Percentiles rank a stretch among this genome's conserved stretches.
These are phyloP conservation scores for Tanozyma kutaoensis DNA, from an alignment of 805 yeast genomes.

Conservation along the genomic window DNA sequence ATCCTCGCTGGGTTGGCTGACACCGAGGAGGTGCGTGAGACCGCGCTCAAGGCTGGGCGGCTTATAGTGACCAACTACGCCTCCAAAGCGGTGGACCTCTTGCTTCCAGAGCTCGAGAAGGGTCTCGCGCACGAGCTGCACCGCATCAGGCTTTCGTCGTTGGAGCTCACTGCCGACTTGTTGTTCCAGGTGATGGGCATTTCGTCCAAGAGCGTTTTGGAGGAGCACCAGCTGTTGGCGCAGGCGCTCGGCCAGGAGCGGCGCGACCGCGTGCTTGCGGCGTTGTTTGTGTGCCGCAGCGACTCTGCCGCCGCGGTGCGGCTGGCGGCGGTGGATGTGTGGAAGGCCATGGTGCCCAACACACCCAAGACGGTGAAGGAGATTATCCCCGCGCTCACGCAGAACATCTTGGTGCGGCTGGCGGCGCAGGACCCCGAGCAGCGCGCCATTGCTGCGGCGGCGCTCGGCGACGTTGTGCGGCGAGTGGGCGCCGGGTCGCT, in stretches of 20 bases:
- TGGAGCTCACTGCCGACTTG: slow-evolving; percentile 90
- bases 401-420: slow-evolving; percentile 65
- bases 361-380: slow-evolving; percentile 93
- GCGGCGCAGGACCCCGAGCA: slow-evolving; percentile 73
- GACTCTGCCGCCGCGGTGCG: slow-evolving; percentile 84
- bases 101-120: slow-evolving; percentile 84
- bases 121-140: slow-evolving; percentile 76
- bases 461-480: slow-evolving; percentile 88
- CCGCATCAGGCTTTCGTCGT: slow-evolving; percentile 86
- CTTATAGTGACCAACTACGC: slow-evolving; percentile 87
- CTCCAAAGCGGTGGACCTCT: slow-evolving; percentile 78
- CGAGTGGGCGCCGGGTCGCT: slow-evolving; percentile 86
- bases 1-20: slow-evolving; percentile 88
- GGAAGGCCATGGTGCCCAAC: slow-evolving; percentile 94
- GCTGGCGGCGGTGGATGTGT: slow-evolving; percentile 79
- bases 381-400: slow-evolving; percentile 72
- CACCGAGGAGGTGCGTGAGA: slow-evolving; percentile 72
- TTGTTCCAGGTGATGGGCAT: slow-evolving; percentile 91
- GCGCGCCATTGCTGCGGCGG: slow-evolving; percentile 81
- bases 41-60: slow-evolving; percentile 86
- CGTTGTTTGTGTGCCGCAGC: slow-evolving; percentile 88
- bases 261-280: slow-evolving; percentile 73
- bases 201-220: slow-evolving; percentile 59
- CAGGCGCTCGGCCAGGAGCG: slow-evolving; percentile 79
- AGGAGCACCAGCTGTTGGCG: slow-evolving; percentile 48